A percentile compares a stretch with the other conserved stretches of the same genome.
phyloP scores from a whole-genome alignment of 257 asterid species.

The Solanum paucissectum region DNA sequence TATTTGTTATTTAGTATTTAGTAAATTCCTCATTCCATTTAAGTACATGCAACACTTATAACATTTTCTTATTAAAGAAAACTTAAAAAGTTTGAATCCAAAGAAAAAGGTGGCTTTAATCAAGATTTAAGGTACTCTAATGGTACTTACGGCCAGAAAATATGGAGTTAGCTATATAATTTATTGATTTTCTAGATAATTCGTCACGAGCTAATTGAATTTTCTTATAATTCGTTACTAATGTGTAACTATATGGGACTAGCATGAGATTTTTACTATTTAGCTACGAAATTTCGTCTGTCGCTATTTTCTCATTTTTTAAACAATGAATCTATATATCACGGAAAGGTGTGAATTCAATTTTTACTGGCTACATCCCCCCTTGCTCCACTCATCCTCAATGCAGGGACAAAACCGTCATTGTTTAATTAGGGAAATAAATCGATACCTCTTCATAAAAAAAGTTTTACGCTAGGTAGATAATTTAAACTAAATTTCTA shows the following conservation, averaged over 20 bases:
- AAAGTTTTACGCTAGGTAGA: background rate
- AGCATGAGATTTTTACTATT: background rate
- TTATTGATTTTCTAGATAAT: background rate
- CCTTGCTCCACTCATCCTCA: background rate
- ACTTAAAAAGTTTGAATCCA: background rate
- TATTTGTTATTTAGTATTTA: background rate
- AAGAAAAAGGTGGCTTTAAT: background rate
- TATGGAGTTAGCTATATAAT: background rate
- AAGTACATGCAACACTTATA: background rate
- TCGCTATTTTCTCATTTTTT: background rate
- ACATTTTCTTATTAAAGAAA: background rate
- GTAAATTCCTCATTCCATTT: background rate
- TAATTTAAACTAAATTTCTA: background rate
- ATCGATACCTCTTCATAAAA: background rate
- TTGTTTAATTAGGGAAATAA: background rate
- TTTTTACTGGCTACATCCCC: background rate
- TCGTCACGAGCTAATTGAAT: accelerated
- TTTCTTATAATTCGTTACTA: background rate
- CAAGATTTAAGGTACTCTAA: background rate
- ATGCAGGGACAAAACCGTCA: too few relatives aligned
- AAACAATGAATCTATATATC: background rate
- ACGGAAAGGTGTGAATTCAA: background rate
- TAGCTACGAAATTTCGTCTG: background rate
- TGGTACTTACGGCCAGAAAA: background rate
- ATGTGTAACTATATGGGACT: background rate